Base-by-base conservation (phyloP, 805 yeast genomes). In the Candida morakotiae region DNA sequence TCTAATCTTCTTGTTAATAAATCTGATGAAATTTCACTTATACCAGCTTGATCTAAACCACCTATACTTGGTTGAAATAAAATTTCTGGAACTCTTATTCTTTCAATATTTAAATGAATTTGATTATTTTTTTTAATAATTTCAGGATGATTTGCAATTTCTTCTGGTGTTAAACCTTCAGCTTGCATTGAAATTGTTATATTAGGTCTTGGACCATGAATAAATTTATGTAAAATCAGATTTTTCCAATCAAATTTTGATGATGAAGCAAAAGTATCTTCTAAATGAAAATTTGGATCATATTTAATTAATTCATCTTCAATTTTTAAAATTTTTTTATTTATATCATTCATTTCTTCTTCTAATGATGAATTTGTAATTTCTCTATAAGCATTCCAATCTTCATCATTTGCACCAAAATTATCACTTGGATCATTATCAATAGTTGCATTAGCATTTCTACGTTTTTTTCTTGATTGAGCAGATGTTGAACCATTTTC, bases 1-100 rank as follows among this genome's bases (percentile, higher is more conserved):
- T 77, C 77, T 16, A 80, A 66, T 49, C 88, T 71, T 33, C 79
- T 73, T 28, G 75, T 52, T 5, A 89, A 52, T 6, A 87, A 69
- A 40, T 80, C 83, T 45, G 81, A 83, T 38, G 81, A 71, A 28
- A 88, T 62, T 58, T 93, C 98, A 17, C 75, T 55, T n/a, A 93
- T 70, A 19, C 98, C 98, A 0, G 97, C 95, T 62, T 89, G 98
- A 58, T 93, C 98, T 16, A 88, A 68, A 16, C 98, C 98, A 0
- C 94, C 95, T 44, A 93, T 87, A 7, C 82, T 75, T 5, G 99
- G 98, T 56, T 91, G 93, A 60, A 93, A 88, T 33, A 88, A 55
- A 2, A 89, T 81, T 60, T 93, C 99, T 0, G 98, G 97, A 2
- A 91, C 86, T 40, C 94, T 74, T 20, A 91, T 83, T 41, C 98